Conservation (phyloP, 441 rosid species). For the Biscutella auriculata region DNA sequence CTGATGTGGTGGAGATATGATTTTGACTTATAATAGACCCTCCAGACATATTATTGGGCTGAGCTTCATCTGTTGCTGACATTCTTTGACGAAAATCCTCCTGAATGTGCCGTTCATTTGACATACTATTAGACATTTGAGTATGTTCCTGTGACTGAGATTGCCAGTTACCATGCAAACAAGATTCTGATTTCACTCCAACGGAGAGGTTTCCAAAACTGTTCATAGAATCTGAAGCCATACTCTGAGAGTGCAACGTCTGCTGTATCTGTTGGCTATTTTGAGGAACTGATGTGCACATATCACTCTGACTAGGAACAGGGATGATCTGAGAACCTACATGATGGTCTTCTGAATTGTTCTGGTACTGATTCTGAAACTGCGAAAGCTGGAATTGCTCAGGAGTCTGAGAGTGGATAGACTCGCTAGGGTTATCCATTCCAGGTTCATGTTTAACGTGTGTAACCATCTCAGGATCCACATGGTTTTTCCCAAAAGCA, state of each 20-base stretch:
- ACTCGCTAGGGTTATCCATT: conserved; percentile 44
- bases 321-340: conserved; percentile 35
- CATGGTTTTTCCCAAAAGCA: conserved; percentile 55
- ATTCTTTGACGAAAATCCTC: conserved; percentile 76
- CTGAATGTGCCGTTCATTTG: conserved; percentile 57
- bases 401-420: conserved; percentile 46
- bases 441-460: conserved; percentile 81
- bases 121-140: conserved; percentile 35
- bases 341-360: conserved; percentile 44
- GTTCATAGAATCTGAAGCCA: conserved; percentile 46
- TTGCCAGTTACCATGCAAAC: conserved; percentile 49
- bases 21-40: conserved; percentile 42
- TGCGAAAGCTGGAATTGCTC: conserved; percentile 59
- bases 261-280: conserved; percentile 63
- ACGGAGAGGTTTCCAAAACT: conserved; percentile 40
- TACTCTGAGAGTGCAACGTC: conserved; percentile 50
- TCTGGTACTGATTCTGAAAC: conserved; percentile 64
- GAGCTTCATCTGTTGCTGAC: conserved; percentile 70
- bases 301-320: conserved; percentile 42
- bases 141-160: conserved; percentile 50
- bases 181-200: conserved; percentile 48
- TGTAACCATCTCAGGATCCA: conserved; percentile 38
- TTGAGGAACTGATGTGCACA: conserved; percentile 42
- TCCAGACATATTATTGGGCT: conserved; percentile 60
- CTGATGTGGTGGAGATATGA: conserved; percentile 34